Evolutionary conservation across 176 grass and related monocot species (phyloP), one percentile per base, ranked within the genome.

Genomic region (Ananas comosus): DNA sequence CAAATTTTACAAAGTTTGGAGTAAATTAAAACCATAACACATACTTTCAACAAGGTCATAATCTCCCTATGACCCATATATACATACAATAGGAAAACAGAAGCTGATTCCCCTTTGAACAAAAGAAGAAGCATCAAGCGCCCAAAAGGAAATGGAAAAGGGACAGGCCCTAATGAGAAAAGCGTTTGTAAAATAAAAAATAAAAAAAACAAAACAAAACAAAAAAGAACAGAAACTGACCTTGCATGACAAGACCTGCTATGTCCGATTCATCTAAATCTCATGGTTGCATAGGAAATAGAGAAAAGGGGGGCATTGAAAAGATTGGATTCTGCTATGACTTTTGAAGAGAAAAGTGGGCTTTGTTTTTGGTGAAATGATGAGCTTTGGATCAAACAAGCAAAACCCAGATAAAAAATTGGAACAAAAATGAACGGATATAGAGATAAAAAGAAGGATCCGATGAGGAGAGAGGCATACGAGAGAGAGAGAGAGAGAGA

Each of bases 211-310:
- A 33, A 33, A 33, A 24, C 0, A 24, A 24, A 24, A 24, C 0
- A 24, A 64, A 65, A 14, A 72, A 21, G 76, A 65, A 69, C 53
- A 65, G 63, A 72, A 79, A 64, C 81, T 79, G 54, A 85, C 86
- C 86, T 82, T 64, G 18, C 22, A 69, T 23, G 78, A 76, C 72
- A 67, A 49, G 71, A 70, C 53, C 48, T 66, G 73, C 54, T 73
- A 56, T 64, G 64, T 23, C 63, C 64, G 74, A 81, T 78, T 65
- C 51, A 51, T 81, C n/a, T 65, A 48, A 72, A 65, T 75, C 67
- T 48, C 48, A 42, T 70, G 27, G 50, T 27, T 9, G 33, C 33
- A 42, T 42, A 42, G 33, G 33, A 42, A 42, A 42, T 7, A 42
- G 33, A 67, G 42, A 11, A 49, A 49, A 48, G 16, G 33, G 33